Base-by-base conservation (phyloP, 345 rosid genomes). In the Excoecaria agallocha region DNA sequence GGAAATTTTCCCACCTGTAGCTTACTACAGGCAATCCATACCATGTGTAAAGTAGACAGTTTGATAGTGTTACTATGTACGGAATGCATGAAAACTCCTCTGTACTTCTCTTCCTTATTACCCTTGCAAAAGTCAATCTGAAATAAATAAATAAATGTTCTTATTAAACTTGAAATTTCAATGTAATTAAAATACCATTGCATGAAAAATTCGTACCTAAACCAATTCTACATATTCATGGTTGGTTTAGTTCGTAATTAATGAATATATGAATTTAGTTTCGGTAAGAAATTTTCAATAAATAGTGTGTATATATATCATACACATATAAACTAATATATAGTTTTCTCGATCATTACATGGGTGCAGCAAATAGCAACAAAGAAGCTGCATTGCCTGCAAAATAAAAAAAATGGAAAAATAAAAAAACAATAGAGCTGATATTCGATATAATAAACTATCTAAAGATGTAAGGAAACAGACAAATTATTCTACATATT, bases 351-450 rank as follows among this genome's bases (percentile, higher is more conserved):
- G 20, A 49, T 61, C 71, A 68, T 86, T 94, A 90, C 97, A 84
- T 79, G 30, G 98, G 98, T 38, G 94, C 84, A 59, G 90, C 69
- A 46, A 79, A 91, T 62, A 89, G 93, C 76, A 87, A 75, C 85
- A 92, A 83, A 50, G 93, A 86, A 71, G 97, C 82, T 59, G 89
- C 97, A 80, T 90, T 94, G 72, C 97, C 98, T 94, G 91, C 82
- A 83, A 69, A 56, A 76, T 51, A 74, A 20, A 22, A 52, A 20
- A 67, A 66, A 8, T 25, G 12, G 15, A 39, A 22, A 56, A n/a
- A n/a, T n/a, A n/a, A 64, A 8, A 41, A 73, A 66, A 6, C 0
- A 8, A 54, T n/a, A 57, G 61, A 20, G 61, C 22, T 58, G 15
- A 24, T 22, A 5, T 11, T 20, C 9, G 12, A 3, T 24, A 58